Percentiles rank a stretch among this genome's conserved stretches.
Conservation (phyloP, 352 stramenopile species). For the Phytopythium vexans region DNA sequence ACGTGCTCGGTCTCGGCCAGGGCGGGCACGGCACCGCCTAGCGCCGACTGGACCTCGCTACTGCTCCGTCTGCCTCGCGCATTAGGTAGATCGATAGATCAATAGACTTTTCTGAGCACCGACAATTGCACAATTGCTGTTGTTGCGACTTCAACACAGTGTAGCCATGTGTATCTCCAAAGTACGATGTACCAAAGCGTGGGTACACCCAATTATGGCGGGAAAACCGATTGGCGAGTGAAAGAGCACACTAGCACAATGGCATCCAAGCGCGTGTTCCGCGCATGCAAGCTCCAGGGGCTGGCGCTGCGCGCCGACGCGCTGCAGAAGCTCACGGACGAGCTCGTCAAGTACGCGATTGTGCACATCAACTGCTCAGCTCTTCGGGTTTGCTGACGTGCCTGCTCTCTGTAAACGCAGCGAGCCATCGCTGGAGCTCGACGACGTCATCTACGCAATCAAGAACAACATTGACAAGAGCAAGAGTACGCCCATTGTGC, state of each 20-base stretch:
- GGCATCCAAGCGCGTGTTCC: slow-evolving; percentile 79
- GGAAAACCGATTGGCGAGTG: slow-evolving; percentile 8
- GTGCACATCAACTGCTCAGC: slow-evolving; percentile 4
- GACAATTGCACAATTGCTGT: no score
- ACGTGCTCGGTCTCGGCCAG: slow-evolving; percentile 79
- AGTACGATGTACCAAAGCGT: slow-evolving; percentile 1
- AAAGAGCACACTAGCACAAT: slow-evolving; percentile 13
- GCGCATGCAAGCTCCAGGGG: slow-evolving; percentile 81
- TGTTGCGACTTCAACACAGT: not conserved
- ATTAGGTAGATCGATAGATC: not conserved
- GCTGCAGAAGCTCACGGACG: slow-evolving; percentile 52
- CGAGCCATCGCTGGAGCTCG: slow-evolving; percentile 69
- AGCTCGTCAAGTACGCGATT: slow-evolving; percentile 55
- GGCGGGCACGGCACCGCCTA: slow-evolving; percentile 77
- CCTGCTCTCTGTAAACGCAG: slow-evolving; percentile 17
- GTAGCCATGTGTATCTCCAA: slow-evolving; percentile 2
- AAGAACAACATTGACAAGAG: slow-evolving; percentile 89
- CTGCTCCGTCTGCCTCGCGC: not conserved
- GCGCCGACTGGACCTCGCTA: not conserved
- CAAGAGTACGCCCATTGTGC: slow-evolving; percentile 52
- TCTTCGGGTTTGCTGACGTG: slow-evolving; percentile 4
- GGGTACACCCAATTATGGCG: slow-evolving; percentile 2
- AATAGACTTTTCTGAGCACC: not conserved
- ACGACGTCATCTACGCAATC: slow-evolving; percentile 82
- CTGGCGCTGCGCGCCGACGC: slow-evolving; percentile 77